Base-by-base conservation (phyloP, 2,329 filamentous ascomycete genomes). In the Cercospora sp. region DNA sequence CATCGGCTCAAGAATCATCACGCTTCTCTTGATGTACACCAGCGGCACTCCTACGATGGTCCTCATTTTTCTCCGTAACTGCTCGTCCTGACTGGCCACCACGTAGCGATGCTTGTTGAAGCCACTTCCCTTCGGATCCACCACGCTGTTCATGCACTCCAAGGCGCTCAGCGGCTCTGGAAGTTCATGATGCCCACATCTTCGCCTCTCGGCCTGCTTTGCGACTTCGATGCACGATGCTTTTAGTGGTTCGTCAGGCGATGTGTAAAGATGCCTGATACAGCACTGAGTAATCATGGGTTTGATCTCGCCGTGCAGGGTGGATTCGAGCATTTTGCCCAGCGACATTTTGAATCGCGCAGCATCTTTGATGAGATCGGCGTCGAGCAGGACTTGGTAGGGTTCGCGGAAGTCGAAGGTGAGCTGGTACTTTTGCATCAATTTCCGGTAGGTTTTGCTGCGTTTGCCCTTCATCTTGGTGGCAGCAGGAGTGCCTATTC, bases 341-440 rank as follows among this genome's bases (percentile, higher is more conserved):
- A 97, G 84, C 70, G 97, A 91, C 91, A 97, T 97, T 76, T 94
- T 95, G 83, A 91, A 95, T 61, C 88, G 87, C 72, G 90, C 88
- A 24, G 93, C 89, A 78, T 96, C 92, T 76, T 88, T 86, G 62
- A 98, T 87, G 74, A 98, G 92, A 72, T 93, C 89, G 68, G 92
- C 91, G 78, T 97, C 94, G 69, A 97, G 89, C 53, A 97, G 84
- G 62, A 97, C 90, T 82, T 98, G 95, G 82, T 97, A 98, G 10
- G 95, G 93, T 81, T 95, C 91, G 74, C 94, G 92, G 80, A 69
- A 69, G 53, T 58, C 40, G 97, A 97, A 97, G 69, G 89, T 89
- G 79, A 94, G 86, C 77, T 90, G 89, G 86, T 94, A 97, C 78
- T 94, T 90, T 81, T 93, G 90, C 90, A 99, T 96, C 77, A 97